phyloP scores from a whole-genome alignment of 176 grass and related monocot species.

The Musa acuminata region DNA sequence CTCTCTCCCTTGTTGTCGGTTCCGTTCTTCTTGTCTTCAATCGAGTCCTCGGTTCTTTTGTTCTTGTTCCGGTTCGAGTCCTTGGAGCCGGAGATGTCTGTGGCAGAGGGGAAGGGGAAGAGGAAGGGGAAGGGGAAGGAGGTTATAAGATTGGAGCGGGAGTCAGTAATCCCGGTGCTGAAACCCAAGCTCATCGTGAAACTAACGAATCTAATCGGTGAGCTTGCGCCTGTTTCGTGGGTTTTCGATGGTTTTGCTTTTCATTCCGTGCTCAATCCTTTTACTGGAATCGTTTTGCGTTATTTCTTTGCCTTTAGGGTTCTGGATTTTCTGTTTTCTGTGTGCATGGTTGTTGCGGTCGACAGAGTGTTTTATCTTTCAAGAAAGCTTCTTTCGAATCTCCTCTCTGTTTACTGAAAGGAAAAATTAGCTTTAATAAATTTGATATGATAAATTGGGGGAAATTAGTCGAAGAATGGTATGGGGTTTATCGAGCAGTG shows the following conservation, averaged over 20 bases:
- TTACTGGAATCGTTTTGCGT: neutral
- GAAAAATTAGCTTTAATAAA: neutral
- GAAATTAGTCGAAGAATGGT: neutral
- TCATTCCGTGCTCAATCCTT: neutral
- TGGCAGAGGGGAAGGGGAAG: neutral
- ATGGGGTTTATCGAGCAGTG: no score
- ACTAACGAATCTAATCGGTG: neutral
- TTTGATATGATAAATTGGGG: neutral
- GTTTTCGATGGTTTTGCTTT: neutral
- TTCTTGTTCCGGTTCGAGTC: neutral
- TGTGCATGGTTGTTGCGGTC: neutral
- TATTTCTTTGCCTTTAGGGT: neutral
- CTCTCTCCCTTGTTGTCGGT: no score
- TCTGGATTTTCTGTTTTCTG: neutral
- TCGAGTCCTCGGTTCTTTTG: neutral
- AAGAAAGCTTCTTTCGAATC: neutral
- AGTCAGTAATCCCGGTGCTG: conserved; percentile 2
- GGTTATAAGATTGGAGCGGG: conserved; percentile 3
- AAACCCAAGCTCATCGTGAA: conserved; percentile 8
- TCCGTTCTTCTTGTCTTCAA: neutral
- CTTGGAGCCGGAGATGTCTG: neutral
- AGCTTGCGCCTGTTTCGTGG: neutral
- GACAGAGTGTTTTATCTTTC: neutral
- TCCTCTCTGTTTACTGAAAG: neutral
- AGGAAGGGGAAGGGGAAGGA: neutral